A percentile compares a stretch with the other conserved stretches of the same genome.
phyloP scores from a whole-genome alignment of 2,329 filamentous ascomycete species.

The Diaporthe destruens region DNA sequence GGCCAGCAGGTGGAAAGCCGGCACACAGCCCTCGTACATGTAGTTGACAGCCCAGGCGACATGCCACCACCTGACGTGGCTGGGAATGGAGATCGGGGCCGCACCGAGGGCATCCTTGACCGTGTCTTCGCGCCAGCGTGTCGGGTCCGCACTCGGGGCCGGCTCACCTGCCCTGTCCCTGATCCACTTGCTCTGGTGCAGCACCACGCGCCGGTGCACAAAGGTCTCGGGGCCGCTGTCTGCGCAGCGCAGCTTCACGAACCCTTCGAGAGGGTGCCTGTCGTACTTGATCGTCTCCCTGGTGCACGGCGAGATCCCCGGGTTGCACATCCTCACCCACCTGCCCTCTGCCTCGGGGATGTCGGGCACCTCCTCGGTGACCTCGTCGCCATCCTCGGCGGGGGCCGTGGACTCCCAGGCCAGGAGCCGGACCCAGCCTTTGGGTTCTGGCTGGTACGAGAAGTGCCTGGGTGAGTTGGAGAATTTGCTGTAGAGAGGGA shows the following conservation, averaged over 20 bases:
- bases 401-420: not conserved
- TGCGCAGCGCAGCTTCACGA: not conserved
- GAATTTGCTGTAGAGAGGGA: not conserved
- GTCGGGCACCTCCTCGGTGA: too few relatives aligned
- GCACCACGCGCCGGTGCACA: not conserved
- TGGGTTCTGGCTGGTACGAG: not conserved
- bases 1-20: not conserved
- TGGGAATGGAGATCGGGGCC: not conserved
- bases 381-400: too few relatives aligned
- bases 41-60: not conserved
- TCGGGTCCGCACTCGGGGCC: too few relatives aligned
- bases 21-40: not conserved
- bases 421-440: not conserved
- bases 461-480: not conserved
- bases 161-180: too few relatives aligned
- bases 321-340: accelerated
- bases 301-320: not conserved
- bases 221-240: too few relatives aligned
- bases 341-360: not conserved
- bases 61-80: not conserved
- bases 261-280: not conserved
- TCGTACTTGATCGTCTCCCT: not conserved
- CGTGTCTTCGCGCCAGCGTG: too few relatives aligned
- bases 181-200: not conserved
- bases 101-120: too few relatives aligned